phyloP scores from a whole-genome alignment of 2,329 filamentous ascomycete species.

The Penicillium freii region DNA sequence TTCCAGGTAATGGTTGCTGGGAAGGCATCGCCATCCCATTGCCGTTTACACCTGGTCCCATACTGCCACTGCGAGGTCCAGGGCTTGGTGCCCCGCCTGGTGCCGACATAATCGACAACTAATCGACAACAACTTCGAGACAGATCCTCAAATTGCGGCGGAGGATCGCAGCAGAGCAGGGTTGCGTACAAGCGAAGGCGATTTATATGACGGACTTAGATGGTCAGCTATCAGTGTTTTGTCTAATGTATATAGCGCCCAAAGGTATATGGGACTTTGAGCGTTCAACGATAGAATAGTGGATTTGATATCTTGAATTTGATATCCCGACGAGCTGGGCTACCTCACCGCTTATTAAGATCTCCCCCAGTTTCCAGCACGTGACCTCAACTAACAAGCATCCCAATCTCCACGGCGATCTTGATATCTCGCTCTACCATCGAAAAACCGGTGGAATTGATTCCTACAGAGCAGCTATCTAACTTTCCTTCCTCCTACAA shows the following conservation, averaged over 20 bases:
- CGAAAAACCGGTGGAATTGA: background rate
- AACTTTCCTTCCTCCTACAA: no score
- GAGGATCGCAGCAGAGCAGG: background rate
- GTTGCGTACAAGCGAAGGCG: background rate
- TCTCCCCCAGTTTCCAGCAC: constrained; percentile 14
- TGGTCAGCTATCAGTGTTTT: background rate
- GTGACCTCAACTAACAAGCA: constrained; percentile 5
- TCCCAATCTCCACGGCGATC: background rate
- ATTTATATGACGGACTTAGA: background rate
- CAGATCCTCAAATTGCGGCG: background rate
- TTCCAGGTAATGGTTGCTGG: constrained; percentile 48
- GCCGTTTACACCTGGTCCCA: constrained; percentile 42
- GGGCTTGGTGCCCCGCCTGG: constrained; percentile 49
- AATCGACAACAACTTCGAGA: background rate
- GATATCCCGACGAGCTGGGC: constrained; percentile 21
- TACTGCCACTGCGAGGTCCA: constrained; percentile 49
- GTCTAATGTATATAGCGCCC: background rate
- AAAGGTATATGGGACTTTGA: background rate
- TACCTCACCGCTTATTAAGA: constrained; percentile 16
- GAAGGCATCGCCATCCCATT: constrained; percentile 48
- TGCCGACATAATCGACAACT: constrained; percentile 40
- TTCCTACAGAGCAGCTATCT: background rate
- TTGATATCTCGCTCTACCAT: background rate
- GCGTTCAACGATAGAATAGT: constrained; percentile 9
- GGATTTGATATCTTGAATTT: constrained; percentile 20